Evolutionary conservation across 192 early-diverging fungal genomes (phyloP), one percentile per base, ranked within the genome.

Genomic region (Umbelopsis sp.): DNA sequence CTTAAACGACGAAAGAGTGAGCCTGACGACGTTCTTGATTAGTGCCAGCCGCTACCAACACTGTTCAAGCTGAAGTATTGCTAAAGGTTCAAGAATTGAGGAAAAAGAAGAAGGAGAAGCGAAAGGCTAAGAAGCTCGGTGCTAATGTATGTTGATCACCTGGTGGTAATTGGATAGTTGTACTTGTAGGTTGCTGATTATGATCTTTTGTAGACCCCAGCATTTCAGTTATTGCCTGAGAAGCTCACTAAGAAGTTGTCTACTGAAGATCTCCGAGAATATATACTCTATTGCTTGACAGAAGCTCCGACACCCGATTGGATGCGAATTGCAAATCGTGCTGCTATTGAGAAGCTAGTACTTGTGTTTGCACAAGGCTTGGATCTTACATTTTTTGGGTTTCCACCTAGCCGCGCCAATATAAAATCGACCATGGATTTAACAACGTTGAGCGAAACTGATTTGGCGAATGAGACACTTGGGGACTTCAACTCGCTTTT

Each of bases 301-400:
- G 79, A 85, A 41, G 77, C 76, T 0, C 66, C 70, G 0, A 58
- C 71, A 15, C 69, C 78, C 18, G 50, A 73, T 0, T 85, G 81
- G 77, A 66, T 77, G 12, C 48, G 53, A n/a, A 71, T 83, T 13
- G 21, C 72, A 35, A 78, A 83, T 25, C 75, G 75, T 23, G 66
- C 74, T 11, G 53, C 66, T 2, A 71, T 86, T 11, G 69, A 81
- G 1, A 75, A 81, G 21, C 21, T 85, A 4, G 58, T 86, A 0
- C 35, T 84, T 37, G 58, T 86, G 5, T 81, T 75, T 53, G 70
- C 72, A 51, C 70, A 76, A 15, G 83, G 83, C 1, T 48, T 86
- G 18, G 84, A 85, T 70, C 70, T 79, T 2, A 23, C 64, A 21
- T 69, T 78, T 11, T 83, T 86, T 66, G 75, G 81, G 21, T 46